Conservation (phyloP, 2,329 filamentous ascomycete species). For the Calonectria pauciramosa region DNA sequence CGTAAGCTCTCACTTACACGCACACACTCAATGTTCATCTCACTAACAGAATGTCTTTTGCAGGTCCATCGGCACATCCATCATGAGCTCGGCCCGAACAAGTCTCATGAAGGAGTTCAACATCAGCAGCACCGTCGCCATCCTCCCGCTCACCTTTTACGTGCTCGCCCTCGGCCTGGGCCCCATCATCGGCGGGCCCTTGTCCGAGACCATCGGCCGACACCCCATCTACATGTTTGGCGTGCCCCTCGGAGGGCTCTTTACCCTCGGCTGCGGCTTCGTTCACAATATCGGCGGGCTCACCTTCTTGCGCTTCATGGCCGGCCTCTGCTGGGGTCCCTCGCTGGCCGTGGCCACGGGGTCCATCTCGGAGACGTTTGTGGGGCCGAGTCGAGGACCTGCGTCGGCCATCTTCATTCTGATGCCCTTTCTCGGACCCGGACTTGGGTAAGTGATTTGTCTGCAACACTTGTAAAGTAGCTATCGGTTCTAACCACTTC, state of each 20-base stretch:
- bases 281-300: conserved; percentile 64
- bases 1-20: conserved; percentile 49
- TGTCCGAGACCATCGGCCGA: conserved; percentile 71
- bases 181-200: conserved; percentile 69
- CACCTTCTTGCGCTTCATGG: conserved; percentile 68
- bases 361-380: conserved; percentile 64
- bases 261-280: conserved; percentile 68
- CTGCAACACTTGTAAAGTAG: fast-evolving
- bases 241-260: conserved; percentile 64
- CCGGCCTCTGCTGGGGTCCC: conserved; percentile 65
- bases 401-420: conserved; percentile 62
- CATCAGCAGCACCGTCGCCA: conserved; percentile 66
- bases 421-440: conserved; percentile 67
- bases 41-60: background rate
- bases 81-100: conserved; percentile 60
- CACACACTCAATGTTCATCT: conserved; percentile 23
- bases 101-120: conserved; percentile 66
- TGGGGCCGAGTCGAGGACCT: conserved; percentile 55
- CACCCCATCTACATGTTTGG: conserved; percentile 64
- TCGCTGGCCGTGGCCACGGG: conserved; percentile 64
- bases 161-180: conserved; percentile 72
- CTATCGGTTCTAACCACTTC: conserved; percentile 27
- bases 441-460: conserved; percentile 57
- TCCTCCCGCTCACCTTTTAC: conserved; percentile 73
- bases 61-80: conserved; percentile 67